A percentile compares a stretch with the other conserved stretches of the same genome.
These are phyloP conservation scores for Otatea glauca DNA, from an alignment of 176 grass and related monocot species.

Conservation along the genomic window DNA sequence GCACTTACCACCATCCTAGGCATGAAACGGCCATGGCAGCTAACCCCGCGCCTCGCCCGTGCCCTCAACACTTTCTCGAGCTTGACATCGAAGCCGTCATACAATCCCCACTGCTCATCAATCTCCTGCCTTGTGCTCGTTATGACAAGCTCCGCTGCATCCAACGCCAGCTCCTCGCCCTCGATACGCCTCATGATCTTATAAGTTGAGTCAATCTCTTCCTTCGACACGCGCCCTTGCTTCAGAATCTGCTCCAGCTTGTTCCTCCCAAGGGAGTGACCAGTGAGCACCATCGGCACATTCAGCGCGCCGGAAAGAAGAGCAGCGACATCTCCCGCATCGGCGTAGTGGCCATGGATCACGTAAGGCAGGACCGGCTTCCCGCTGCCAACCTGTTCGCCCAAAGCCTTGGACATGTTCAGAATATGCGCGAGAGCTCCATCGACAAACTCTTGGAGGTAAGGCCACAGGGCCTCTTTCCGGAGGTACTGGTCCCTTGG, in stretches of 20 bases:
- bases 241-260: conserved; percentile 93
- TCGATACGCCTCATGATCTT: conserved; percentile 98
- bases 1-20: conserved; percentile 89
- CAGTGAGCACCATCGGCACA: conserved; percentile 97
- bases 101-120: conserved; percentile 96
- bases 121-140: conserved; percentile 97
- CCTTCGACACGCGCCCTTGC: conserved; percentile 77
- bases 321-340: conserved; percentile 91
- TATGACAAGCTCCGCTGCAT: conserved; percentile 91
- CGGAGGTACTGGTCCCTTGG: conserved; percentile 72
- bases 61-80: conserved; percentile 83
- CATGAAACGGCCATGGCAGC: conserved; percentile 81
- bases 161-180: conserved; percentile 84
- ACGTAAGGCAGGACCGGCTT: conserved; percentile 85
- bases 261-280: conserved; percentile 94
- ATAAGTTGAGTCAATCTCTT: conserved; percentile 89
- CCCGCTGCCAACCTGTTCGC: conserved; percentile 78
- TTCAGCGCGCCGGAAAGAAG: conserved; percentile 86
- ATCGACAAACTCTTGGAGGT: conserved; percentile 91
- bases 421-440: conserved; percentile 83
- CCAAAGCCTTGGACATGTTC: conserved; percentile 92
- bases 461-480: conserved; percentile 88
- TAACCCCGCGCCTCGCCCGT: conserved; percentile 61
- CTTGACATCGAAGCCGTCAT: conserved; percentile 89
- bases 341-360: conserved; percentile 94